These are phyloP conservation scores for Sporothrix pseudoabietina DNA, from an alignment of 2,329 filamentous ascomycete species.

Conservation along the genomic window DNA sequence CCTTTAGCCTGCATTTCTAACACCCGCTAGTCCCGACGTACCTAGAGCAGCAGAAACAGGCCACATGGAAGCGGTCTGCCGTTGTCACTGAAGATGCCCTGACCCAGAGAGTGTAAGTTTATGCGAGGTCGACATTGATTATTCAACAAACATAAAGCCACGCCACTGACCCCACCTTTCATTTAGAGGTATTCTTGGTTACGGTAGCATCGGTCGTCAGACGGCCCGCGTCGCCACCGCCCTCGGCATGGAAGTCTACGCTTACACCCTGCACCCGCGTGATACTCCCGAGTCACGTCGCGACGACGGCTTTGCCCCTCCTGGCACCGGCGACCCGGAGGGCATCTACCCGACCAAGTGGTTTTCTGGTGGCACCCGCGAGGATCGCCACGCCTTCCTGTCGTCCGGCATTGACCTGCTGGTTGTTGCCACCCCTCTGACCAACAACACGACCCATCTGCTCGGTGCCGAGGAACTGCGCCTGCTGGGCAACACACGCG, in stretches of 20 bases:
- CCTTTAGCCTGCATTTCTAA: neutral
- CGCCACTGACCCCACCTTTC: neutral
- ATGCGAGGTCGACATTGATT: neutral
- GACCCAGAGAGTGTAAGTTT: conserved; percentile 52
- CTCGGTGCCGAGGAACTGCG: conserved; percentile 56
- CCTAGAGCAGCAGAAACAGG: conserved; percentile 48
- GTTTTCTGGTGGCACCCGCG: conserved; percentile 51
- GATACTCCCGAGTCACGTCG: conserved; percentile 63
- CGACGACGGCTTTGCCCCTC: conserved; percentile 68
- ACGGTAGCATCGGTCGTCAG: conserved; percentile 58
- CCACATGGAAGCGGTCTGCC: conserved; percentile 47
- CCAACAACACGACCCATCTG: conserved; percentile 50
- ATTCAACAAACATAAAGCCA: neutral
- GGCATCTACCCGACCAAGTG: conserved; percentile 54
- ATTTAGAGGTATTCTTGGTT: conserved; percentile 55
- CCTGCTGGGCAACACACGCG: conserved; percentile 42
- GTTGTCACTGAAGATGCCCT: conserved; percentile 49
- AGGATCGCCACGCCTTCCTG: conserved; percentile 55
- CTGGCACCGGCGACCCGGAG: conserved; percentile 61
- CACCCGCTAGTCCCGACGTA: conserved; percentile 48
- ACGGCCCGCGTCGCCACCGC: conserved; percentile 60
- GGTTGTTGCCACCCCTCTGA: conserved; percentile 56
- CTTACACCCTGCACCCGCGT: conserved; percentile 73
- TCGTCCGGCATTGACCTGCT: conserved; percentile 55
- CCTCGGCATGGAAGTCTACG: conserved; percentile 71